A percentile compares a stretch with the other conserved stretches of the same genome.
These are phyloP conservation scores for Pholiota conissans DNA, from an alignment of 768 basidiomycete genomes.

Conservation along the genomic window DNA sequence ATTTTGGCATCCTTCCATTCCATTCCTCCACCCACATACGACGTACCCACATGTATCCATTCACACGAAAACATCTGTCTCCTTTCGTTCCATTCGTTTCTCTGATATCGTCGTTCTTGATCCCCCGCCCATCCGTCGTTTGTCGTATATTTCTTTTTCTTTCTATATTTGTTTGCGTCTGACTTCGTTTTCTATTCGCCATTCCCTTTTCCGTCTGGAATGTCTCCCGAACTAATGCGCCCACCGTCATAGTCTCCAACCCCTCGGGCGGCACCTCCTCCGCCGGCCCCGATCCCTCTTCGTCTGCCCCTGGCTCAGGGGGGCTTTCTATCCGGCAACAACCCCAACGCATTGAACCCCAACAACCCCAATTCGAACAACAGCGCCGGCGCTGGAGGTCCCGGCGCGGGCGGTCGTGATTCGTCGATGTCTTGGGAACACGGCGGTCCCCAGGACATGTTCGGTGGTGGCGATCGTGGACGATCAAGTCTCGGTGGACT, in stretches of 20 bases:
- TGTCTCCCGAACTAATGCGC: too few relatives aligned
- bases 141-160: too few relatives aligned
- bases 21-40: too few relatives aligned
- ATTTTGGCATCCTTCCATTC: too few relatives aligned
- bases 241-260: conserved; percentile 19
- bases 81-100: not conserved
- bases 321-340: conserved; percentile 30
- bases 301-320: conserved; percentile 28
- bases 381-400: too few relatives aligned
- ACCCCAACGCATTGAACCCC: conserved; percentile 10
- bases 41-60: too few relatives aligned
- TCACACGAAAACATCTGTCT: not conserved
- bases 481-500: not conserved
- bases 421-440: conserved; percentile 31
- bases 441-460: conserved; percentile 17
- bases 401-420: conserved; percentile 13
- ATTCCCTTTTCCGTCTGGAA: too few relatives aligned
- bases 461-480: conserved; percentile 4
- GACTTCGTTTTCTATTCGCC: too few relatives aligned
- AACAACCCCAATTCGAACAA: too few relatives aligned
- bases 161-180: too few relatives aligned
- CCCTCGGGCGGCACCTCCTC: conserved; percentile 14
- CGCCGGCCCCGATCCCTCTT: conserved; percentile 12
- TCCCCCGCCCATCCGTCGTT: too few relatives aligned
- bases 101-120: too few relatives aligned